These are phyloP conservation scores for Aegilops tauschii DNA, from an alignment of 176 grass and related monocot species.

Conservation along the genomic window DNA sequence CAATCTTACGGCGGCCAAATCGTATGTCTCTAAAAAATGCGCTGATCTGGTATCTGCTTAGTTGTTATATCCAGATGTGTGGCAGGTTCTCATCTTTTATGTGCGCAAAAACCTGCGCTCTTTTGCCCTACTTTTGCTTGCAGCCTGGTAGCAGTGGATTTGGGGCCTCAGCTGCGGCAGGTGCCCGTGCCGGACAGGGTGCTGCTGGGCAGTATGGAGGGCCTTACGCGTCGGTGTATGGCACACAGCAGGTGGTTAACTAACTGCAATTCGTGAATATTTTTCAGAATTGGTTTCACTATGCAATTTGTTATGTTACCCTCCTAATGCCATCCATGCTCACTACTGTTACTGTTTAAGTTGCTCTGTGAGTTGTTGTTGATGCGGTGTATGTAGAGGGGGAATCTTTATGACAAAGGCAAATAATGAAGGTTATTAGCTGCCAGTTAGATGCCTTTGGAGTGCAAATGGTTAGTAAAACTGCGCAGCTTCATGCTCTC, in stretches of 20 bases:
- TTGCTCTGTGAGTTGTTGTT: not conserved
- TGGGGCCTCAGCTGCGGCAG: constrained; percentile 17
- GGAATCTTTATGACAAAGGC: not conserved
- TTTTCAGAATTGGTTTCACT: not conserved
- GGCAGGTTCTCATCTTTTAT: not conserved
- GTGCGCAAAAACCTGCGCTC: not conserved
- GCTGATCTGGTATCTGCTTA: not conserved
- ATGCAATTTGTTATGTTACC: not conserved
- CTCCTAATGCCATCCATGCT: not conserved
- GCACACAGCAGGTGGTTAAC: constrained; percentile 53
- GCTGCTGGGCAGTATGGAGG: constrained; percentile 55
- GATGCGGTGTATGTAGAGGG: not conserved
- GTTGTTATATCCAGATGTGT: not conserved
- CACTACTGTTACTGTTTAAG: not conserved
- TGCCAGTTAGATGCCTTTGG: not conserved
- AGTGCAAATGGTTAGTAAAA: not conserved
- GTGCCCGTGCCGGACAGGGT: constrained; percentile 41
- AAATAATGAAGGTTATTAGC: not conserved
- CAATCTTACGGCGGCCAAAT: constrained; percentile 65
- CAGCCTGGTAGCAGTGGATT: constrained; percentile 72
- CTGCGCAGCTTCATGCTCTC: not conserved
- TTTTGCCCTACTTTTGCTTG: constrained; percentile 13
- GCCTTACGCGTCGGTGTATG: constrained; percentile 69
- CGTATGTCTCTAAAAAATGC: constrained; percentile 30
- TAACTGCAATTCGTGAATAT: not conserved